Percentiles rank a stretch among this genome's conserved stretches.
These are phyloP conservation scores for Coniosporium apollinis DNA, from an alignment of 495 filamentous ascomycete species.

Conservation along the genomic window DNA sequence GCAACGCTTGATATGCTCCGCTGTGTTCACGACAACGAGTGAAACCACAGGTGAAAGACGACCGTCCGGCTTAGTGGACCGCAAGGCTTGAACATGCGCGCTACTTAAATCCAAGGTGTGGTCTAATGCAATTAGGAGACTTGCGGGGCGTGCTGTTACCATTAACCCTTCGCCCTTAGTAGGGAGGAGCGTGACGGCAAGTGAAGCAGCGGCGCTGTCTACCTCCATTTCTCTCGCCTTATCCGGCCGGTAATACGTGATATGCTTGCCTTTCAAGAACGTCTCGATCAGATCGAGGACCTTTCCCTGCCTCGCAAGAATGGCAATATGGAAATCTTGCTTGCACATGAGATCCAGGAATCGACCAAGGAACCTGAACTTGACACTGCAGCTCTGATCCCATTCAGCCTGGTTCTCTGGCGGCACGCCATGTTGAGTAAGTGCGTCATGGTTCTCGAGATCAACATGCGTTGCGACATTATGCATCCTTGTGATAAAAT, in stretches of 20 bases:
- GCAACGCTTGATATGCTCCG: slow-evolving; percentile 40
- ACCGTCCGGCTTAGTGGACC: slow-evolving; percentile 27
- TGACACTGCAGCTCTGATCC: slow-evolving; percentile 38
- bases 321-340: slow-evolving; percentile 29
- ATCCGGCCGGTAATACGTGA: slow-evolving; percentile 28
- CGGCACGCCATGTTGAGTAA: slow-evolving; percentile 22
- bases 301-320: slow-evolving; percentile 28
- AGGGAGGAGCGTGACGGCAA: slow-evolving; percentile 34
- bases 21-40: slow-evolving; percentile 35
- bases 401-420: slow-evolving; percentile 33
- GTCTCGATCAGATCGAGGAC: slow-evolving; percentile 33
- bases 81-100: slow-evolving; percentile 26
- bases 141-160: slow-evolving; percentile 27
- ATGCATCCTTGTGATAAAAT: slow-evolving; percentile 27
- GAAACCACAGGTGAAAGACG: slow-evolving; percentile 33
- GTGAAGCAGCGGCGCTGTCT: slow-evolving; percentile 14
- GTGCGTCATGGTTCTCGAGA: slow-evolving; percentile 27
- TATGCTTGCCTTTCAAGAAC: slow-evolving; percentile 33
- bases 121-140: slow-evolving; percentile 38
- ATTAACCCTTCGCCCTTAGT: slow-evolving; percentile 24
- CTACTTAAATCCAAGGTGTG: slow-evolving; percentile 21
- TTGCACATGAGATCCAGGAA: slow-evolving; percentile 29
- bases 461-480: slow-evolving; percentile 38
- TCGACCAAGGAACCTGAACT: slow-evolving; percentile 39
- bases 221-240: slow-evolving; percentile 20